Evolutionary conservation across 768 basidiomycete genomes (phyloP), one percentile per base, ranked within the genome.

Genomic region (Mycena vulgaris): DNA sequence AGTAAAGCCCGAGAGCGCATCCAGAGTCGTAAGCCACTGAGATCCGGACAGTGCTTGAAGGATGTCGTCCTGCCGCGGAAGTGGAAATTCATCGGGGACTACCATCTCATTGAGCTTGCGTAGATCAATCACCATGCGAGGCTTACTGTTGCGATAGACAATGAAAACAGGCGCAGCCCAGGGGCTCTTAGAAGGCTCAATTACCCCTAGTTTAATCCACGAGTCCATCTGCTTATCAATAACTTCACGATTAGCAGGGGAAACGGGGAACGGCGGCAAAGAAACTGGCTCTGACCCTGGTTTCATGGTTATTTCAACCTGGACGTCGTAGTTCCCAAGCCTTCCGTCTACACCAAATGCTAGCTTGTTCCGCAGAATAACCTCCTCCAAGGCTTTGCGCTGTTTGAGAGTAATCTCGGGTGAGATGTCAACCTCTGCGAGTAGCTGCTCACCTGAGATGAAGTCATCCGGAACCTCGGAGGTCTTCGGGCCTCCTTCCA

Each of bases 131-230:
- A 77, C 79, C 45, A 86, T 68, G 1, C 81, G 70, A 0, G 83
- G 78, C 66, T 85, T 85, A 1, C 75, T 72, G 35, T 84, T 83
- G 0, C 80, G 66, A 62, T 84, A 84, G 0, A 79, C 80, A 3
- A 84, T 81, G 8, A 80, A 65, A 1, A 74, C 75, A 0, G 79
- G 81, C 0, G 77, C 76, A 0, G 49, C 78, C 80, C 79, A 87
- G 0, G 83, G 84, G 63, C 84, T 85, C 0, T 68, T 58, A 0
- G 83, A 85, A 0, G 78, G 78, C 58, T 86, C 82, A 21, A 86
- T 84, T 0, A 86, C 80, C 0, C 76, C 83, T 7, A 71, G 67
- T 16, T 74, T 55, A 19, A 84, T 68, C 82, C 82, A 84, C 0
- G 67, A 37, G 13, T 77, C 68, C n/a, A 80, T 63, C 45, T 80